Evolutionary conservation across 176 grass and related monocot genomes (phyloP).

Genomic region (Luzula sylvatica): DNA sequence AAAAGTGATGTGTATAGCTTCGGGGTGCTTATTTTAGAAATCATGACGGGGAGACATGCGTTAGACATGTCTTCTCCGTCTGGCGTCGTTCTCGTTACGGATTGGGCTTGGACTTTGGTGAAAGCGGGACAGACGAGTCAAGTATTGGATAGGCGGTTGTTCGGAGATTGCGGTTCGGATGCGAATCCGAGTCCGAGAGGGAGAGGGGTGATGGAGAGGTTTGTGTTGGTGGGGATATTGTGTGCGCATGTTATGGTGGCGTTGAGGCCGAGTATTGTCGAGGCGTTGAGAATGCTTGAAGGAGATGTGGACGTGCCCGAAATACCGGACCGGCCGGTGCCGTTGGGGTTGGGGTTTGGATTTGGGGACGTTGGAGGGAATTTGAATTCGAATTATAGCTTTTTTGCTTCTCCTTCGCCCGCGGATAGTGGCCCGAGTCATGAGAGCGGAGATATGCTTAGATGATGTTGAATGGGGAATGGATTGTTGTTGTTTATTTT

Average conservation of each 20-base stretch:
- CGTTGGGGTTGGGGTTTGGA: constrained; percentile 39
- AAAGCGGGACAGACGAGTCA: constrained; percentile 37
- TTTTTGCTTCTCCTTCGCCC: constrained; percentile 29
- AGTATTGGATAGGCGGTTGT: constrained; percentile 34
- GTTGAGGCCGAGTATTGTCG: constrained; percentile 66
- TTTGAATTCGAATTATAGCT: constrained; percentile 14
- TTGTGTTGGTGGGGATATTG: constrained; percentile 67
- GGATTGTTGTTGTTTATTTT: neutral
- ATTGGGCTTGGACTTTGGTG: constrained; percentile 80
- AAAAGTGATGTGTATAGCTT: constrained; percentile 98
- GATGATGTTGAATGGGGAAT: constrained; percentile 30
- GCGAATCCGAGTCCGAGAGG: constrained; percentile 14
- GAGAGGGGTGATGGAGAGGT: constrained; percentile 60
- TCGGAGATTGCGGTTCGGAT: constrained; percentile 1
- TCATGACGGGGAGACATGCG: constrained; percentile 53
- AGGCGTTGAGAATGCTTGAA: constrained; percentile 83
- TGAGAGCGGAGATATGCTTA: constrained; percentile 43
- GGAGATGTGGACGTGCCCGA: constrained; percentile 69
- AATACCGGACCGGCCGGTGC: constrained; percentile 57
- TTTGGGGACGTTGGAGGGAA: constrained; percentile 27
- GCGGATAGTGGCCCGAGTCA: constrained; percentile 23
- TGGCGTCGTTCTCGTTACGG: constrained; percentile 64
- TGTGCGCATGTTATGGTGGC: constrained; percentile 83
- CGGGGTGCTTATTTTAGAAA: constrained; percentile 73
- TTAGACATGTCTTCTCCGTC: constrained; percentile 61